Evolutionary conservation across 176 grass and related monocot species (phyloP), one percentile per base, ranked within the genome.

Genomic region (Themeda triandra): DNA sequence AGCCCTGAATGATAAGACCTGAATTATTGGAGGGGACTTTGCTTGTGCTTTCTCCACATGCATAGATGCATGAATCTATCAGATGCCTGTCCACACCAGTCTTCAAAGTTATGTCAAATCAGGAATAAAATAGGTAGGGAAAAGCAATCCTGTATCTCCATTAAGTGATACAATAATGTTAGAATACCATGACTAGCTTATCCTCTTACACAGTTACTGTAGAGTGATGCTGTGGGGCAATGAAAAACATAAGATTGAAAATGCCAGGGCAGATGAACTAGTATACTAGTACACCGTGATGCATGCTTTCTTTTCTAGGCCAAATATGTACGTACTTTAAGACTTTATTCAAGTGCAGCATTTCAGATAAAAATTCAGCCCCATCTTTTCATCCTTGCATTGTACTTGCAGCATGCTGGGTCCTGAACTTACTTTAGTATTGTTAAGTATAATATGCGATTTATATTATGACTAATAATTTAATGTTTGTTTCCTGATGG

Each of bases 91-190:
- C 83, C 78, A 73, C 79, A 82, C 88, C 88, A 39, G 64, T 74
- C 89, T 87, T 91, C 75, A 87, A 79, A 37, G 89, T 78, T 75
- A 70, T 54, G 81, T 80, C 84, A 80, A 80, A 82, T 87, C 89
- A 83, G 40, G 84, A 91, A 87, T 87, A 87, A 74, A 83, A 79
- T 87, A 80, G 49, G 39, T 71, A 59, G 54, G 73, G 54, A 63
- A 82, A 77, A 86, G 73, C 78, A 86, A 90, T 90, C 88, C 65
- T 90, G 73, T 66, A 73, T 44, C 88, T 86, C 73, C 73, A 82
- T 77, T 65, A 90, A 86, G 78, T 80, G 77, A 75, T 87, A 88
- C 75, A 89, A 86, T 86, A 89, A 82, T 89, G 88, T 66, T 73
- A 66, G 79, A 82, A 82, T 86, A 66, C 73, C 83, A 71, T 69